Evolutionary conservation across 2,329 filamentous ascomycete species (phyloP), one percentile per base, ranked within the genome.

Genomic region (Sarocladium kiliense): DNA sequence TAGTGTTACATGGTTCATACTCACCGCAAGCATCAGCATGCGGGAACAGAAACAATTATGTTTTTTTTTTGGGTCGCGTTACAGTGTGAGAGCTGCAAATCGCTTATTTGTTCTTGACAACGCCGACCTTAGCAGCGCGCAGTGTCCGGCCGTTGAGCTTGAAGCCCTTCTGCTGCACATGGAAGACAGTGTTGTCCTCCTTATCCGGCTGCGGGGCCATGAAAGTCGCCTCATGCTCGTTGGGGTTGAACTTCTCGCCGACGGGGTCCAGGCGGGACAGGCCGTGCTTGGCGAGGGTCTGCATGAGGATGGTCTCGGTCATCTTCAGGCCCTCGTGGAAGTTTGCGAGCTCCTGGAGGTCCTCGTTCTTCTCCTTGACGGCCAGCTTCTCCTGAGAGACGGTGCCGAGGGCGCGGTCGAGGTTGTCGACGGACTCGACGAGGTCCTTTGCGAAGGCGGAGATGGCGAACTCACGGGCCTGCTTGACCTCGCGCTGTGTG

Each of bases 391-490:
- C 86, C 58, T 81, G 69, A 19, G 90, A 85, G 12, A 96, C 92
- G 66, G 86, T 91, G 60, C 77, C 73, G 42, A 99, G 83, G 42
- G 94, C 94, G 62, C 92, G 92, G 75, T 99, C 94, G 60, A 99
- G 86, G 80, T 97, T 99, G 76, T 99, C 94, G 66, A 99, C 86
- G 67, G 85, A 91, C 71, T 99, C 94, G 63, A 97, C 84, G 45
- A 99, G 86, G 74, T 99, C 94, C 73, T 91, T 88, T 67, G 93
- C 91, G 75, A 99, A 97, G 63, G 87, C 91, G 71, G 96, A 91
- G 66, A 99, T 94, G 66, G 93, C 94, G 65, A 96, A 99, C 74
- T 96, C 89, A 64, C 87, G 87, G 19, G 93, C 90, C 19, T 82
- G 75, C 73, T 94, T 89, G 70, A 95, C 87, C 63, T 99, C 94